Conservation (phyloP, 768 basidiomycete genomes). For the Pleurotus ostreatus region DNA sequence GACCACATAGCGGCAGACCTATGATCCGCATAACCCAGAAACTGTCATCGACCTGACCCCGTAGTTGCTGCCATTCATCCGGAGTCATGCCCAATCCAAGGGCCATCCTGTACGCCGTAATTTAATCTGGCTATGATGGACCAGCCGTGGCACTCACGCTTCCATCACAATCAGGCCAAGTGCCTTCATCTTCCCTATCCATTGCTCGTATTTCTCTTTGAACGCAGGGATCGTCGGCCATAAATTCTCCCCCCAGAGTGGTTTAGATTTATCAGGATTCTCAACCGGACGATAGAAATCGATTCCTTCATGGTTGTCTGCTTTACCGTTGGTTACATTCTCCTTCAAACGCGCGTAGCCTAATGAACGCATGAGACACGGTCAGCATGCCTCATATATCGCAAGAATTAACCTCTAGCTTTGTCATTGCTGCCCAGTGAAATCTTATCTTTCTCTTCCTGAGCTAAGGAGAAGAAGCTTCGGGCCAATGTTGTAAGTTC, state of each 20-base stretch:
- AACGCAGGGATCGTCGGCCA: conserved; percentile 70
- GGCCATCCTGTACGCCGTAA: conserved; percentile 57
- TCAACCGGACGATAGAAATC: conserved; percentile 79
- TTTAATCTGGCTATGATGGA: background rate
- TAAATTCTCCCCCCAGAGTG: conserved; percentile 83
- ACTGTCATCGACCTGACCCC: conserved; percentile 70
- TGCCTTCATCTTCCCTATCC: conserved; percentile 83
- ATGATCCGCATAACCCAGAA: conserved; percentile 91
- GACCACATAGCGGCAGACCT: conserved; percentile 33
- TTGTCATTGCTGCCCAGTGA: conserved; percentile 63
- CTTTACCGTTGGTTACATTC: conserved; percentile 82
- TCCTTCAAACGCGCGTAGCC: conserved; percentile 80
- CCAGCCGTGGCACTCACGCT: conserved; percentile 52
- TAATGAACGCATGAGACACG: conserved; percentile 20
- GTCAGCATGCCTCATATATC: background rate
- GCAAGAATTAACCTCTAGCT: conserved; percentile 59
- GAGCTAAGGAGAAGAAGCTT: conserved; percentile 68
- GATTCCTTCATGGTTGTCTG: conserved; percentile 81
- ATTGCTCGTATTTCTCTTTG: conserved; percentile 58
- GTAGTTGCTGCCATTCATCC: conserved; percentile 67
- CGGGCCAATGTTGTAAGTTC: conserved; percentile 62
- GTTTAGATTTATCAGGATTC: conserved; percentile 62
- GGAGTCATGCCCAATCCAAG: conserved; percentile 68
- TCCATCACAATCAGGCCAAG: conserved; percentile 83
- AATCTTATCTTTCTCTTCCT: conserved; percentile 79